Percentiles rank a stretch among this genome's conserved stretches.
Evolutionary conservation across 2,329 filamentous ascomycete species (phyloP).

Genomic region (Lachnellula subtilissima): DNA sequence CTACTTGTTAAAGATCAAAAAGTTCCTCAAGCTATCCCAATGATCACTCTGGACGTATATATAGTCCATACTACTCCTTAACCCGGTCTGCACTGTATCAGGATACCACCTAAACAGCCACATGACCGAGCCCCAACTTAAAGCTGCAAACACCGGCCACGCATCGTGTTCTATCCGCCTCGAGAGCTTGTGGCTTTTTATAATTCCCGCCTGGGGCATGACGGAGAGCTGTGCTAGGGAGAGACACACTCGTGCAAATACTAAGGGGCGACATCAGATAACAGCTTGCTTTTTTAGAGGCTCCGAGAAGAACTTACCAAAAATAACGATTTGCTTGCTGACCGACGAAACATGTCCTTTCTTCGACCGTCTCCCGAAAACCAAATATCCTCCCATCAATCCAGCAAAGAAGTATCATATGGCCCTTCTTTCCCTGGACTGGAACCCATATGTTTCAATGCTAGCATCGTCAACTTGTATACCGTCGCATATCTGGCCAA

Average conservation of each 20-base stretch:
- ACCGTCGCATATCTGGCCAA: constrained; percentile 85
- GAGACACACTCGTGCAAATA: constrained; percentile 86
- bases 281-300: background rate
- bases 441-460: constrained; percentile 59
- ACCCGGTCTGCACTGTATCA: constrained; percentile 81
- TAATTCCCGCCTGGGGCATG: constrained; percentile 53
- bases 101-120: constrained; percentile 90
- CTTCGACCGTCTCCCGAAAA: constrained; percentile 68
- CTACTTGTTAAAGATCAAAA: constrained; percentile 78
- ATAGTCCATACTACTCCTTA: constrained; percentile 95
- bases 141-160: constrained; percentile 87
- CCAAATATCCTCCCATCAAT: constrained; percentile 82
- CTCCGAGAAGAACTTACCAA: constrained; percentile 38
- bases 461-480: constrained; percentile 79
- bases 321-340: constrained; percentile 96
- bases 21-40: constrained; percentile 81
- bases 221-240: constrained; percentile 80
- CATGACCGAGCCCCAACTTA: constrained; percentile 94
- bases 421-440: constrained; percentile 62
- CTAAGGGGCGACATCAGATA: constrained; percentile 30
- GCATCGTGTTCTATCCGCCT: constrained; percentile 60
- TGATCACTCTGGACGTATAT: constrained; percentile 87
- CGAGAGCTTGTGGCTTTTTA: constrained; percentile 41
- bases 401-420: constrained; percentile 81
- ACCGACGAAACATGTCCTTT: constrained; percentile 73